Conservation (phyloP, 805 yeast genomes). For the Yamadazyma phyllophila region DNA sequence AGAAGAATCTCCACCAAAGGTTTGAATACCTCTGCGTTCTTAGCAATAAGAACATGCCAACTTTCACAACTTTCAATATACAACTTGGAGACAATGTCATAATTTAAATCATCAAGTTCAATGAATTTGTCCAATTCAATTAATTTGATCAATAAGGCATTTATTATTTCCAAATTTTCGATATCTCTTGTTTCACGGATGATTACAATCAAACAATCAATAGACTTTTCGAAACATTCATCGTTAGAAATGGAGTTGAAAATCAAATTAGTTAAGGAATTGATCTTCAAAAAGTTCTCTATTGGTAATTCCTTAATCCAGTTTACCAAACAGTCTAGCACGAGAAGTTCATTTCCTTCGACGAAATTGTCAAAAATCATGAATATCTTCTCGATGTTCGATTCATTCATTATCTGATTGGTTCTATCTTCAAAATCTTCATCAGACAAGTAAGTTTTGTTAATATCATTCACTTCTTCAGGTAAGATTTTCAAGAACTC, state of each 20-base stretch:
- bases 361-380: slow-evolving; percentile 54
- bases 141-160: slow-evolving; percentile 67
- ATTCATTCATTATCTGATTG: slow-evolving; percentile 48
- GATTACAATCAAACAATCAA: slow-evolving; percentile 83
- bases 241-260: slow-evolving; percentile 60
- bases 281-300: slow-evolving; percentile 58
- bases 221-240: slow-evolving; percentile 75
- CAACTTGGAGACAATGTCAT: slow-evolving; percentile 69
- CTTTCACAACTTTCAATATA: slow-evolving; percentile 93
- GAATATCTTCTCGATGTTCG: slow-evolving; percentile 67
- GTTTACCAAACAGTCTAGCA: slow-evolving; percentile 76
- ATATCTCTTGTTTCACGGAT: slow-evolving; percentile 80
- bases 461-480: slow-evolving; percentile 80
- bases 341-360: slow-evolving; percentile 30
- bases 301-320: slow-evolving; percentile 91
- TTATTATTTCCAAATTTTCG: slow-evolving; percentile 58
- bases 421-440: slow-evolving; percentile 73
- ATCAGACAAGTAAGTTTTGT: slow-evolving; percentile 74
- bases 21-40: slow-evolving; percentile 62
- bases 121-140: slow-evolving; percentile 57
- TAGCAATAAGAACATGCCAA: slow-evolving; percentile 87
- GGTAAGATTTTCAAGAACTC: slow-evolving; percentile 87
- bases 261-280: slow-evolving; percentile 65
- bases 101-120: slow-evolving; percentile 59
- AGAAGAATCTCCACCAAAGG: slow-evolving; percentile 73